Percentiles rank a stretch among this genome's conserved stretches.
Evolutionary conservation across 805 yeast genomes (phyloP).

Genomic region (Starmerella bacillaris): DNA sequence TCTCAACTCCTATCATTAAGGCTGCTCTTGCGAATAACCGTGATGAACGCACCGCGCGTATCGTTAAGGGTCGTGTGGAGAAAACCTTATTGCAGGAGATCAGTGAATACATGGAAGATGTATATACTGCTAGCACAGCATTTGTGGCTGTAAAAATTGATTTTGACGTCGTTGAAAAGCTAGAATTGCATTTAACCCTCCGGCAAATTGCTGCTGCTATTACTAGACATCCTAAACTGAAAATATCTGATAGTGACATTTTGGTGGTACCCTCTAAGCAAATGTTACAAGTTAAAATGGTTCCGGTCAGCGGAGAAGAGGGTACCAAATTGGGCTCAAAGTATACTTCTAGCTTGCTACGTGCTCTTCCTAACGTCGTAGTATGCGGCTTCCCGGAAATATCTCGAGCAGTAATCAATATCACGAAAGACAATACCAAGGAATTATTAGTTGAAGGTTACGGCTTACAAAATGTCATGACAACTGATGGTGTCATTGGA

Average conservation of each 20-base stretch:
- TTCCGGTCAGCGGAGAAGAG: slow-evolving; percentile 3
- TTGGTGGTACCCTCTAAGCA: slow-evolving; percentile 45
- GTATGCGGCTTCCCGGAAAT: slow-evolving; percentile 87
- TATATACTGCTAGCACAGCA: slow-evolving; percentile 62
- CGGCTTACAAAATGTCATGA: slow-evolving; percentile 90
- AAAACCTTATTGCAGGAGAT: slow-evolving; percentile 77
- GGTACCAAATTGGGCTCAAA: slow-evolving; percentile 12
- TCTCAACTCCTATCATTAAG: slow-evolving; percentile 91
- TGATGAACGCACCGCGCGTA: slow-evolving; percentile 96
- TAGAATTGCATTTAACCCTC: slow-evolving; percentile 74
- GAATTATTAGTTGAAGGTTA: slow-evolving; percentile 95
- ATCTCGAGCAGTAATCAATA: slow-evolving; percentile 89
- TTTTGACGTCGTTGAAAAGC: slow-evolving; percentile 61
- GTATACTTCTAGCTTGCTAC: slow-evolving; percentile 36
- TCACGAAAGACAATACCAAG: slow-evolving; percentile 59
- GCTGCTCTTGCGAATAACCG: slow-evolving; percentile 81
- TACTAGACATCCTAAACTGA: slow-evolving; percentile 69
- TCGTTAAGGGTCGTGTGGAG: slow-evolving; percentile 92
- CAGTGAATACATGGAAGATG: slow-evolving; percentile 82
- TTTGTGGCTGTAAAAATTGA: slow-evolving; percentile 70
- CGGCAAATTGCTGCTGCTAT: slow-evolving; percentile 77
- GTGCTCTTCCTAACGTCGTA: slow-evolving; percentile 70
- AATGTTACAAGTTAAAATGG: slow-evolving; percentile 24
- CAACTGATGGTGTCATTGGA: slow-evolving; percentile 91
- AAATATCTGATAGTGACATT: slow-evolving; percentile 58